phyloP scores from a whole-genome alignment of 2,329 filamentous ascomycete species.

The Epichloe coenophiala region DNA sequence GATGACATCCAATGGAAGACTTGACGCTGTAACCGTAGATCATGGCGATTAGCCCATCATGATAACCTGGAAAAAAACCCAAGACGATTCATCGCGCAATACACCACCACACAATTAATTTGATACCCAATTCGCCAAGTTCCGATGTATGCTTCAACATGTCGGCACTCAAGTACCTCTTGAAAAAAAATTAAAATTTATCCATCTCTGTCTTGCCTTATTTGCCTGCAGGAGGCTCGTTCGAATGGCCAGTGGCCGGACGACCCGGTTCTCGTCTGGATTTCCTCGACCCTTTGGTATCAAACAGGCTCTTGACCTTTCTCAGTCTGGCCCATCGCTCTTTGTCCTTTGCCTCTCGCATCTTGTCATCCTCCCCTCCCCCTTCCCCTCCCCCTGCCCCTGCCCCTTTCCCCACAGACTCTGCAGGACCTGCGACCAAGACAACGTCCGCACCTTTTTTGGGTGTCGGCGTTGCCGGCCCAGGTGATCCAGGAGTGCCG shows the following conservation, averaged over 20 bases:
- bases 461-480: slow-evolving; percentile 6
- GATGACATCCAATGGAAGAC: slow-evolving; percentile 24
- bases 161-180: too few relatives aligned
- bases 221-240: slow-evolving; percentile 5
- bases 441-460: slow-evolving; percentile 3
- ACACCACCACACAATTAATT: too few relatives aligned
- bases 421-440: slow-evolving; percentile 3
- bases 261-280: slow-evolving; percentile 27
- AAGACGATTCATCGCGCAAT: not conserved
- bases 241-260: slow-evolving; percentile 26
- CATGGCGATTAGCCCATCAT: too few relatives aligned
- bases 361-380: slow-evolving; percentile 25
- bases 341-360: slow-evolving; percentile 48
- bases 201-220: not conserved
- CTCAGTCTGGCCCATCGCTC: slow-evolving; percentile 60
- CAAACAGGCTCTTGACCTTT: slow-evolving; percentile 58
- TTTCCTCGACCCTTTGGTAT: slow-evolving; percentile 48
- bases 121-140: not conserved
- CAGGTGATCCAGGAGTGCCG: slow-evolving; percentile 7
- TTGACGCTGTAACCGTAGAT: slow-evolving; percentile 2
- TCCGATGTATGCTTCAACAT: not conserved
- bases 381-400: slow-evolving; percentile 16
- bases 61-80: too few relatives aligned
- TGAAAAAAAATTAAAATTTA: not conserved
- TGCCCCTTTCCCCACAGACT: slow-evolving; percentile 7